Percentiles rank a stretch among this genome's conserved stretches.
Evolutionary conservation across 2,329 filamentous ascomycete genomes (phyloP).

Genomic region (Venturia effusa): DNA sequence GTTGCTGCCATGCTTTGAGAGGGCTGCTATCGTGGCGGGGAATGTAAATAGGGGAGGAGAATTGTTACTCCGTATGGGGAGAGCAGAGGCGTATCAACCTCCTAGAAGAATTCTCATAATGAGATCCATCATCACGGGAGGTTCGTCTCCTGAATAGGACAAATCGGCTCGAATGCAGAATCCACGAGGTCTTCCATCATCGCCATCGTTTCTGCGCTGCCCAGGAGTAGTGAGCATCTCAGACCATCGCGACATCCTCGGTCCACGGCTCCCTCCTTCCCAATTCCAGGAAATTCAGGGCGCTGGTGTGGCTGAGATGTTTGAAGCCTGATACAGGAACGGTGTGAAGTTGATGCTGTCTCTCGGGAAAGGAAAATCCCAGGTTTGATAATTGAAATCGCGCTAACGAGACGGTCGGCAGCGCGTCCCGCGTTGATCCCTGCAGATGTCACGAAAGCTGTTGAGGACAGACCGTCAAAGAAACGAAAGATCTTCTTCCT

Average conservation of each 20-base stretch:
- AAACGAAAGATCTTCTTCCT: not conserved
- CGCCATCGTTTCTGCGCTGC: not conserved
- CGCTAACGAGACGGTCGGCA: not conserved
- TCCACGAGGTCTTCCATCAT: not conserved
- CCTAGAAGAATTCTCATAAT: no score
- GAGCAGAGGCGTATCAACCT: not conserved
- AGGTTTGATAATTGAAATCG: no score
- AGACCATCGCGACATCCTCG: not conserved
- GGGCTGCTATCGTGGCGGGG: conserved; percentile 42
- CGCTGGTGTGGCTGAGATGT: not conserved
- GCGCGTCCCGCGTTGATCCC: not conserved
- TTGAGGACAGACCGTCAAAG: not conserved
- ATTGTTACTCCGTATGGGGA: not conserved
- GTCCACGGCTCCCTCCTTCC: not conserved
- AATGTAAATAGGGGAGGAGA: not conserved
- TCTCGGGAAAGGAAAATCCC: no score
- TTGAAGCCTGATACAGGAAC: not conserved
- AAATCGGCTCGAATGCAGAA: not conserved
- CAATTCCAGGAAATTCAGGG: not conserved
- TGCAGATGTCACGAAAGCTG: not conserved
- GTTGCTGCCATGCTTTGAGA: conserved; percentile 39
- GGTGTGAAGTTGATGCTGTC: not conserved
- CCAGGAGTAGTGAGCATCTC: not conserved
- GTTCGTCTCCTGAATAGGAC: no score
- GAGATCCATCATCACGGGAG: no score